A percentile compares a stretch with the other conserved stretches of the same genome.
phyloP scores from a whole-genome alignment of 495 filamentous ascomycete genomes.

The Annulohypoxylon bovei region DNA sequence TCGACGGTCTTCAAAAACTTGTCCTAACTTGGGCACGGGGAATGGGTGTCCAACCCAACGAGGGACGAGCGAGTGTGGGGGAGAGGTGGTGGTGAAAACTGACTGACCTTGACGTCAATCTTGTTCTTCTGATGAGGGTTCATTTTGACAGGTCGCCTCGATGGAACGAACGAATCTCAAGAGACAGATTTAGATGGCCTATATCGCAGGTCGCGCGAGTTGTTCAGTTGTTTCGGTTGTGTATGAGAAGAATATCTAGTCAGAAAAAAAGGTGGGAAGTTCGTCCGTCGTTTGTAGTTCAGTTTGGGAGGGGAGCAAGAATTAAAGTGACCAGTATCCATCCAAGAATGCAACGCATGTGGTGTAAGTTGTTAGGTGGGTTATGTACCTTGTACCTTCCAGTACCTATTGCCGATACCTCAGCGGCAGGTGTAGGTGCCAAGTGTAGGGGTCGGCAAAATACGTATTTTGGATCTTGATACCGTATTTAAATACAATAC shows the following conservation, averaged over 20 bases:
- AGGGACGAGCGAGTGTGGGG: conserved; percentile 19
- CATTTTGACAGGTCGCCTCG: conserved; percentile 64
- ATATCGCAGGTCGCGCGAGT: conserved; percentile 26
- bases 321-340: conserved; percentile 15
- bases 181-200: conserved; percentile 8
- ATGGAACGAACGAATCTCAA: conserved; percentile 19
- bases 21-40: conserved; percentile 13
- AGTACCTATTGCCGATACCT: conserved; percentile 1
- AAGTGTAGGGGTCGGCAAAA: no score
- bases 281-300: conserved; percentile 19
- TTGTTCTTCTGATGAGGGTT: conserved; percentile 98
- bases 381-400: neutral
- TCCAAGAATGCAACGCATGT: neutral
- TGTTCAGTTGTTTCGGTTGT: conserved; percentile 12
- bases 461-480: no score
- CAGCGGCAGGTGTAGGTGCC: conserved; percentile 12
- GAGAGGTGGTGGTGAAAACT: conserved; percentile 51
- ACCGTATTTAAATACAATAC: no score
- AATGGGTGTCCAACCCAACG: conserved; percentile 23
- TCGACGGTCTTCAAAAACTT: neutral
- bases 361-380: conserved; percentile 9
- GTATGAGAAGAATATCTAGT: conserved; percentile 23
- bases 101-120: conserved; percentile 89
- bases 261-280: conserved; percentile 26
- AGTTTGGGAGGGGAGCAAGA: conserved; percentile 33